A percentile compares a stretch with the other conserved stretches of the same genome.
phyloP scores from a whole-genome alignment of 768 basidiomycete species.

The Pholiota conissans region DNA sequence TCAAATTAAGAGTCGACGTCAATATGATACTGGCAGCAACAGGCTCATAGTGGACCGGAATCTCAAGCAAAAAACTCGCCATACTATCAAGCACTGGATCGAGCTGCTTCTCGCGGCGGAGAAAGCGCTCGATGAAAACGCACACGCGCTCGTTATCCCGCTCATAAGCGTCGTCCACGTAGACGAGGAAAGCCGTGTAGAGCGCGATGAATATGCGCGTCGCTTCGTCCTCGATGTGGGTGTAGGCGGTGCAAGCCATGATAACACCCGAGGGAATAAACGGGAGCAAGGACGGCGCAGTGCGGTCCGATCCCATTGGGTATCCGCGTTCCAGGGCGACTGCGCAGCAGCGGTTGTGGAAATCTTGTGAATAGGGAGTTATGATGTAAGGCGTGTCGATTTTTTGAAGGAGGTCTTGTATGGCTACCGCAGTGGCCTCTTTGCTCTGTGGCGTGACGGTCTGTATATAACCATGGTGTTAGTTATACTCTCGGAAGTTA shows the following conservation, averaged over 20 bases:
- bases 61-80: slow-evolving; percentile 29
- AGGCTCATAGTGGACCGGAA: slow-evolving; percentile 25
- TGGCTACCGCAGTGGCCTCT: background rate
- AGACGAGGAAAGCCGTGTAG: slow-evolving; percentile 38
- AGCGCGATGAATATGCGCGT: slow-evolving; percentile 36
- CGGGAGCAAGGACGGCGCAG: background rate
- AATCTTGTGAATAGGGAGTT: slow-evolving; percentile 1
- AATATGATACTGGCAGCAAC: slow-evolving; percentile 35
- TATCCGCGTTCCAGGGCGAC: background rate
- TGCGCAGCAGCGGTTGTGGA: slow-evolving; percentile 3
- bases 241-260: slow-evolving; percentile 26
- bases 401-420: background rate
- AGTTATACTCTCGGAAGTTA: background rate
- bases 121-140: slow-evolving; percentile 33
- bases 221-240: slow-evolving; percentile 27
- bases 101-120: slow-evolving; percentile 24
- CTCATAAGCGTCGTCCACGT: slow-evolving; percentile 32
- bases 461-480: background rate
- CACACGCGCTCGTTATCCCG: slow-evolving; percentile 25
- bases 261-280: slow-evolving; percentile 31
- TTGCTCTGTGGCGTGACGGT: background rate
- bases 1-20: slow-evolving; percentile 32
- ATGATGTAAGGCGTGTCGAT: background rate
- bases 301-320: slow-evolving; percentile 8
- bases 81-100: slow-evolving; percentile 32